phyloP scores from a whole-genome alignment of 352 stramenopile species.

The Blastocystis sp. region DNA sequence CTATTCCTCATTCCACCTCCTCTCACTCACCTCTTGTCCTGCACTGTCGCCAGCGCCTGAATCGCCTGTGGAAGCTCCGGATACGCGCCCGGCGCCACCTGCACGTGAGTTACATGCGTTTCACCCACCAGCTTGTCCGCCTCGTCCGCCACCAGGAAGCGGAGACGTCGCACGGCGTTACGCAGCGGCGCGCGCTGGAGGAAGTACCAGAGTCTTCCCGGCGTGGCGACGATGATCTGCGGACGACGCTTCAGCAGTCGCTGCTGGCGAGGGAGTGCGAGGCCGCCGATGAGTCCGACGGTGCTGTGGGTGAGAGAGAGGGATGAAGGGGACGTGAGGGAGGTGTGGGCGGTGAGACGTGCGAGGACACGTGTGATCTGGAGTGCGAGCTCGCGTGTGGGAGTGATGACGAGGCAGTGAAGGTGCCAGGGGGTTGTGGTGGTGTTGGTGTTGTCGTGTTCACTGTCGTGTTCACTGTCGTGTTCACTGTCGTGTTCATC shows the following conservation, averaged over 20 bases:
- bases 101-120: background rate
- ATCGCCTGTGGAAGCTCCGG: background rate
- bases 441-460: constrained; percentile 10
- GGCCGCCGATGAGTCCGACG: constrained; percentile 71
- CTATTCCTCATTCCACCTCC: background rate
- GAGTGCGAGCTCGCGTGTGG: constrained; percentile 72
- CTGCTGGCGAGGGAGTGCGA: constrained; percentile 75
- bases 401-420: constrained; percentile 72
- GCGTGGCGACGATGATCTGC: constrained; percentile 75
- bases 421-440: constrained; percentile 57
- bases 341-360: background rate
- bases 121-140: constrained; percentile 62
- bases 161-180: constrained; percentile 66
- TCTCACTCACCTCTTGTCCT: background rate
- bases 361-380: constrained; percentile 64
- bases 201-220: constrained; percentile 72
- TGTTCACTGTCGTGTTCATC: background rate
- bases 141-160: constrained; percentile 74
- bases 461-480: background rate
- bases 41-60: background rate
- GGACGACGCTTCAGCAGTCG: constrained; percentile 70
- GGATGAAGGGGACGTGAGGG: background rate
- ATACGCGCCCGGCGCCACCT: constrained; percentile 45
- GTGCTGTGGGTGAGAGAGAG: constrained; percentile 63
- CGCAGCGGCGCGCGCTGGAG: constrained; percentile 68